phyloP scores from a whole-genome alignment of 1,139 yeast species.

The Suhomyces atakaporum region DNA sequence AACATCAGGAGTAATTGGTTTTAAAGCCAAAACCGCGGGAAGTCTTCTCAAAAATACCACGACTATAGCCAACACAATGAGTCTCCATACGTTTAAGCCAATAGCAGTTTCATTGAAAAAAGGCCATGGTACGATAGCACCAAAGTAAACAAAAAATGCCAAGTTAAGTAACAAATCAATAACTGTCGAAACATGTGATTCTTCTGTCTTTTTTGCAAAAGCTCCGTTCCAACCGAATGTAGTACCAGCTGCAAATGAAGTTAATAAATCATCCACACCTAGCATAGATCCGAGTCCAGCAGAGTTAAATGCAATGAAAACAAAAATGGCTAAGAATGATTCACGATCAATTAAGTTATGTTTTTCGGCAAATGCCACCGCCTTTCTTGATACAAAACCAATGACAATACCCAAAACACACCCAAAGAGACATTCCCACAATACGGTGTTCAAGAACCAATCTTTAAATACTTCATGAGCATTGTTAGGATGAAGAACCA shows the following conservation, averaged over 20 bases:
- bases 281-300: slow-evolving; percentile 93
- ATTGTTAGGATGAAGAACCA: slow-evolving; percentile 67
- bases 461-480: slow-evolving; percentile 73
- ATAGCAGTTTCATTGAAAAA: slow-evolving; percentile 65
- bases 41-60: slow-evolving; percentile 81
- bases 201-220: slow-evolving; percentile 85
- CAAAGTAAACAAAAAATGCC: slow-evolving; percentile 90
- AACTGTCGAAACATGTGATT: slow-evolving; percentile 89
- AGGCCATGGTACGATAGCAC: slow-evolving; percentile 93
- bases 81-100: slow-evolving; percentile 83
- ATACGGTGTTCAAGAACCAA: slow-evolving; percentile 77
- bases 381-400: slow-evolving; percentile 75
- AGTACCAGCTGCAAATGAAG: slow-evolving; percentile 94
- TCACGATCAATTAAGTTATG: slow-evolving; percentile 84
- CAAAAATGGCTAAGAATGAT: slow-evolving; percentile 87
- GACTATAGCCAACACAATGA: slow-evolving; percentile 78
- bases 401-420: slow-evolving; percentile 71
- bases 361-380: slow-evolving; percentile 77
- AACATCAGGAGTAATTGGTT: slow-evolving; percentile 87
- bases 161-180: slow-evolving; percentile 82
- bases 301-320: slow-evolving; percentile 81
- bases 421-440: slow-evolving; percentile 90
- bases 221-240: slow-evolving; percentile 98
- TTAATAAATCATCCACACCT: slow-evolving; percentile 90
- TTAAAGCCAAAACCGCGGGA: slow-evolving; percentile 80